Percentiles rank a stretch among this genome's conserved stretches.
phyloP scores from a whole-genome alignment of 495 filamentous ascomycete species.

The Penicillium arizonense region DNA sequence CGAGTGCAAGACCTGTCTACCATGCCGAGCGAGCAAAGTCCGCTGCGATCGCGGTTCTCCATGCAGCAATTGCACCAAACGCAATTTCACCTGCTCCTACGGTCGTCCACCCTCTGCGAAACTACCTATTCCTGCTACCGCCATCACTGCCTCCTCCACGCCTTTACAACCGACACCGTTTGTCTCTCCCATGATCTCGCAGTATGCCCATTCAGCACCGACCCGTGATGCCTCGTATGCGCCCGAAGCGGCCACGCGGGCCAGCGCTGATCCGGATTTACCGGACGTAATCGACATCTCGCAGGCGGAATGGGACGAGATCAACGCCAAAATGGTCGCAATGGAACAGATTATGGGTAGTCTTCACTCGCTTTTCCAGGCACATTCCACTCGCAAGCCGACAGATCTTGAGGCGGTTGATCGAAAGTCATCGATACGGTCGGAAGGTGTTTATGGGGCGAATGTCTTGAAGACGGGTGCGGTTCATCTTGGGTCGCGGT shows the following conservation, averaged over 20 bases:
- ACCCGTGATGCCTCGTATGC: constrained; percentile 13
- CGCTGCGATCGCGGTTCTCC: constrained; percentile 74
- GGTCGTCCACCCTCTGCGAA: constrained; percentile 55
- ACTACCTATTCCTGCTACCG: constrained; percentile 10
- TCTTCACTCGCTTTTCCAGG: constrained; percentile 34
- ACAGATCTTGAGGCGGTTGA: constrained; percentile 11
- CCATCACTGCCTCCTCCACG: constrained; percentile 17
- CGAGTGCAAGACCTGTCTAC: constrained; percentile 48
- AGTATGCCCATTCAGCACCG: constrained; percentile 5
- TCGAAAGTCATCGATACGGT: constrained; percentile 19
- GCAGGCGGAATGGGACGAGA: constrained; percentile 45
- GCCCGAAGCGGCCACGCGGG: constrained; percentile 10
- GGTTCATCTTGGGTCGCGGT: constrained; percentile 57
- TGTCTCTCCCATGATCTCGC: constrained; percentile 11
- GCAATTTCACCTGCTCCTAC: constrained; percentile 69
- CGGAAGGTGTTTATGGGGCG: constrained; percentile 49
- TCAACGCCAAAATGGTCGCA: constrained; percentile 42
- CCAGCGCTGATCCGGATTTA: constrained; percentile 21
- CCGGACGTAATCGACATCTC: constrained; percentile 38
- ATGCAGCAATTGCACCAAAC: constrained; percentile 71
- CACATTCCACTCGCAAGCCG: constrained; percentile 27
- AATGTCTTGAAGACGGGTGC: constrained; percentile 44
- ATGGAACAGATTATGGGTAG: constrained; percentile 46
- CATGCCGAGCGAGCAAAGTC: constrained; percentile 50
- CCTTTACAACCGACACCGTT: constrained; percentile 16